Percentiles rank a stretch among this genome's conserved stretches.
These are phyloP conservation scores for Ophiocordyceps camponoti-rufipedis DNA, from an alignment of 2,329 filamentous ascomycete genomes.

Conservation along the genomic window DNA sequence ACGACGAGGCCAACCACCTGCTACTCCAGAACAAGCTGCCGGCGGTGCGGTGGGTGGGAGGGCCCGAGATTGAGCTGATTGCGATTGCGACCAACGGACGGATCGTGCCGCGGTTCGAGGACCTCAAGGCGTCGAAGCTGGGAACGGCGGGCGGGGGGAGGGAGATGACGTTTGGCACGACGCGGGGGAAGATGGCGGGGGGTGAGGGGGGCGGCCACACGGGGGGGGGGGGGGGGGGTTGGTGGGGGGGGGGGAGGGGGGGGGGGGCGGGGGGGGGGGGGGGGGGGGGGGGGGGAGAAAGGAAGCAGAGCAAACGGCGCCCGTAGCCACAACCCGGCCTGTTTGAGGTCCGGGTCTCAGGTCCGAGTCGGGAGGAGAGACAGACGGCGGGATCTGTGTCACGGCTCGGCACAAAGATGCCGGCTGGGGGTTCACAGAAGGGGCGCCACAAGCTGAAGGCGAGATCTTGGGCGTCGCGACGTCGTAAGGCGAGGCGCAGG, in stretches of 20 bases:
- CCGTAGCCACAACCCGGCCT: neutral
- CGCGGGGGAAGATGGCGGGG: slow-evolving; percentile 76
- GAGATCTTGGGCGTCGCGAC: neutral
- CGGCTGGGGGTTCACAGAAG: slow-evolving; percentile 6
- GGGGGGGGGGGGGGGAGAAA: slow-evolving; percentile 32
- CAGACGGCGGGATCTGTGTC: slow-evolving; percentile 1
- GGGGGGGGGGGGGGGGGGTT: too few relatives aligned
- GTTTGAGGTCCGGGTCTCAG: neutral
- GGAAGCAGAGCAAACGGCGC: neutral
- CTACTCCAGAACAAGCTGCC: slow-evolving; percentile 91
- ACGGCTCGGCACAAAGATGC: slow-evolving; percentile 6
- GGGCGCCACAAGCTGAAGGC: neutral
- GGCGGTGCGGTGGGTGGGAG: slow-evolving; percentile 93
- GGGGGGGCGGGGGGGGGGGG: slow-evolving; percentile 78
- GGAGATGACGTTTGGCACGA: slow-evolving; percentile 94
- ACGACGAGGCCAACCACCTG: slow-evolving; percentile 96
- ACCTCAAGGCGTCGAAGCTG: slow-evolving; percentile 78
- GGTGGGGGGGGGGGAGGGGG: too few relatives aligned
- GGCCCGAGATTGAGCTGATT: slow-evolving; percentile 94
- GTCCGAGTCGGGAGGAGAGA: neutral
- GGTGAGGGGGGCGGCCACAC: neutral
- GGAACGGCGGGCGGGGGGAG: slow-evolving; percentile 77
- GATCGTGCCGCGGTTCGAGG: slow-evolving; percentile 94
- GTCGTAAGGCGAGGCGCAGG: neutral
- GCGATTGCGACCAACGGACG: slow-evolving; percentile 96